Evolutionary conservation across 495 filamentous ascomycete species (phyloP).

Genomic region (Aspergillus hancockii): DNA sequence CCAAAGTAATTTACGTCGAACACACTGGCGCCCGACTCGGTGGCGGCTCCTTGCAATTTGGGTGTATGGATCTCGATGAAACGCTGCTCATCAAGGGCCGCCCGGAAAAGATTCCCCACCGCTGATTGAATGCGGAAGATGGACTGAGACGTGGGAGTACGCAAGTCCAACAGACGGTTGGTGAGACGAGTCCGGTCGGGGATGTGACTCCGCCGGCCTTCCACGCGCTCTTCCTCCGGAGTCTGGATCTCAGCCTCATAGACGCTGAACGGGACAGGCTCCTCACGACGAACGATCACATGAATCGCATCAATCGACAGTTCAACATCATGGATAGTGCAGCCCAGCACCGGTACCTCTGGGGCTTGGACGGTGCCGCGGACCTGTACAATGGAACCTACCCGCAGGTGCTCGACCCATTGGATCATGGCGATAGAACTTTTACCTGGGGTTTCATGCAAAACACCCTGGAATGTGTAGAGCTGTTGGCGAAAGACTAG

Average conservation of each 20-base stretch:
- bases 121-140: slow-evolving; percentile 79
- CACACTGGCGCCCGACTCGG: slow-evolving; percentile 89
- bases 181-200: slow-evolving; percentile 73
- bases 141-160: slow-evolving; percentile 80
- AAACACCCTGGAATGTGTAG: slow-evolving; percentile 73
- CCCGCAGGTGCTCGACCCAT: slow-evolving; percentile 69
- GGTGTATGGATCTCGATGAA: slow-evolving; percentile 92
- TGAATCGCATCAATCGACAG: slow-evolving; percentile 50
- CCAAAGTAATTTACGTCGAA: slow-evolving; percentile 88
- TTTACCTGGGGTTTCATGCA: slow-evolving; percentile 55
- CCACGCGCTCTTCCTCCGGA: slow-evolving; percentile 43
- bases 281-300: slow-evolving; percentile 55
- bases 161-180: slow-evolving; percentile 86
- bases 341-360: slow-evolving; percentile 56
- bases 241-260: slow-evolving; percentile 61
- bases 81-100: slow-evolving; percentile 65
- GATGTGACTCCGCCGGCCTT: slow-evolving; percentile 55
- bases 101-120: slow-evolving; percentile 75
- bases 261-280: slow-evolving; percentile 62
- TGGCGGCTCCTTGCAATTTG: slow-evolving; percentile 83
- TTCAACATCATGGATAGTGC: slow-evolving; percentile 59
- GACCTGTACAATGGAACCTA: slow-evolving; percentile 65
- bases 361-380: slow-evolving; percentile 65
- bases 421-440: slow-evolving; percentile 61
- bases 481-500: slow-evolving; percentile 82